A percentile compares a stretch with the other conserved stretches of the same genome.
Evolutionary conservation across 345 rosid species (phyloP).

Genomic region (Citrus sp.): DNA sequence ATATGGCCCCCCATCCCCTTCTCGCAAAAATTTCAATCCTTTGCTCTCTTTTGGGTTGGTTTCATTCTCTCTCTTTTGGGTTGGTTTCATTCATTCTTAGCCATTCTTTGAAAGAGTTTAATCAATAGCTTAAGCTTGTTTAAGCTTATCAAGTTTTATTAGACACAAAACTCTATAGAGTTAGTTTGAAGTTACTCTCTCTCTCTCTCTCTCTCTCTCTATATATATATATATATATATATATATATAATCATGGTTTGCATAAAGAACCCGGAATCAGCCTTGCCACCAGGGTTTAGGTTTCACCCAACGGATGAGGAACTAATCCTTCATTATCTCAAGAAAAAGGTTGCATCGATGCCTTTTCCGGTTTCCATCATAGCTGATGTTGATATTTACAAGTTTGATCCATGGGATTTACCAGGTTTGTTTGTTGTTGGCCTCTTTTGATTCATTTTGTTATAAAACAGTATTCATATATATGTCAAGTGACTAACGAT

Average conservation of each 20-base stretch:
- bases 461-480: not conserved
- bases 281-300: slow-evolving; percentile 92
- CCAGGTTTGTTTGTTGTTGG: slow-evolving; percentile 42
- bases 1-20: slow-evolving; percentile 45
- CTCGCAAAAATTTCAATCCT: slow-evolving; percentile 67
- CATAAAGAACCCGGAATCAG: slow-evolving; percentile 64
- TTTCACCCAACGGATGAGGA: slow-evolving; percentile 99
- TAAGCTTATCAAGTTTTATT: not conserved
- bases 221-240: too few relatives aligned
- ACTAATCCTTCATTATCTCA: slow-evolving; percentile 88
- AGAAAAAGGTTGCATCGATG: slow-evolving; percentile 55
- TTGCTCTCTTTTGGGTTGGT: slow-evolving; percentile 17
- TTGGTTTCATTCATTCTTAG: not conserved
- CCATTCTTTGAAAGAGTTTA: not conserved
- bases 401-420: slow-evolving; percentile 93
- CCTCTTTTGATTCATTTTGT: not conserved
- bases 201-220: too few relatives aligned
- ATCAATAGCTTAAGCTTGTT: not conserved
- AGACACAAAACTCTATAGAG: not conserved
- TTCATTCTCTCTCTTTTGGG: not conserved
- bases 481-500: not conserved
- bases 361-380: slow-evolving; percentile 79
- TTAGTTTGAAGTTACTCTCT: not conserved
- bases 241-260: slow-evolving; percentile 30
- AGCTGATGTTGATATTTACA: slow-evolving; percentile 92